These are phyloP conservation scores for Cymbopogon flexuosus DNA, from an alignment of 202 grass and related monocot genomes.

Conservation along the genomic window DNA sequence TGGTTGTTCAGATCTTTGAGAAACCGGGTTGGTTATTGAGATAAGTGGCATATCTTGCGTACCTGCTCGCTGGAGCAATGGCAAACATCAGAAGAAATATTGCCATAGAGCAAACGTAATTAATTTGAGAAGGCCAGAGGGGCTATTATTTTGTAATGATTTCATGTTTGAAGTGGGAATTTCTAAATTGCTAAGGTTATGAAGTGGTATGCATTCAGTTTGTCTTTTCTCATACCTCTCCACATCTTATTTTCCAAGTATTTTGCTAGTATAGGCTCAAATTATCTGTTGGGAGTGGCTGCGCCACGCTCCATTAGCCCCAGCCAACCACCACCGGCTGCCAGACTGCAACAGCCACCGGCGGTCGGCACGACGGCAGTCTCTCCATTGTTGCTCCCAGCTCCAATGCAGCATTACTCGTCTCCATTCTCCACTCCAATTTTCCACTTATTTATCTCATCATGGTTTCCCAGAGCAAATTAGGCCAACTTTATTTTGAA, in stretches of 20 bases:
- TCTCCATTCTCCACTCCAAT: neutral
- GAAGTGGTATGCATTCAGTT: neutral
- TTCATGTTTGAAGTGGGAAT: neutral
- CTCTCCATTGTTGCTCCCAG: conserved; percentile 30
- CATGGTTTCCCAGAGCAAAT: neutral
- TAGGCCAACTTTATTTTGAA: neutral
- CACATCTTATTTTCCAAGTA: neutral
- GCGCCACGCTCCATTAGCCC: neutral
- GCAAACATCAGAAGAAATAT: neutral
- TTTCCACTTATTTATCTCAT: neutral
- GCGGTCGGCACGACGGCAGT: neutral
- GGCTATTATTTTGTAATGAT: neutral
- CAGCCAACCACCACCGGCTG: conserved; percentile 20
- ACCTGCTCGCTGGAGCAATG: neutral
- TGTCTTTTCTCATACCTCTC: neutral
- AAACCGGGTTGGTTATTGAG: neutral
- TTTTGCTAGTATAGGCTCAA: neutral
- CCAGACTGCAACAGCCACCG: neutral
- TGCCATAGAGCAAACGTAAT: neutral
- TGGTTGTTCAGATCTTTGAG: neutral
- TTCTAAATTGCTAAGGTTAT: neutral
- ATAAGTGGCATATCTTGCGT: neutral
- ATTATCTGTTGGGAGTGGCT: conserved; percentile 24
- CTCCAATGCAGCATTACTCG: neutral
- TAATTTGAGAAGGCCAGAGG: neutral